Conservation (phyloP, 225 moss, liverwort and hornwort species). For the Takakia lepidozioides region DNA sequence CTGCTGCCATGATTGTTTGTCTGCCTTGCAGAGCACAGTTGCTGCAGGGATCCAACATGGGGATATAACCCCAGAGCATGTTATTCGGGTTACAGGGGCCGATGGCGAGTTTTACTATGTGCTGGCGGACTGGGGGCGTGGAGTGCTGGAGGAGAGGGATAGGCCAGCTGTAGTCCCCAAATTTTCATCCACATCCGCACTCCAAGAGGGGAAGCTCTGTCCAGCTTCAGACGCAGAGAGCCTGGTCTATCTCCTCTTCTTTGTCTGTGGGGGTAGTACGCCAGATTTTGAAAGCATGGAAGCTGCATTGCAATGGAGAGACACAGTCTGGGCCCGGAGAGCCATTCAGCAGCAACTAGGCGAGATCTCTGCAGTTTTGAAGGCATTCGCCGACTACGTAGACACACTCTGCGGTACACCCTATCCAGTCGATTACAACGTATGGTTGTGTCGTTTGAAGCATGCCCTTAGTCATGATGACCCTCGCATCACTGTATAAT, state of each 20-base stretch:
- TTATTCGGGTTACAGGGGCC: slow-evolving; percentile 83
- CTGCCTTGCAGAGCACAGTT: slow-evolving; percentile 79
- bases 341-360: slow-evolving; percentile 94
- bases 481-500: too few species aligned
- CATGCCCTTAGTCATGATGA: slow-evolving; percentile 76
- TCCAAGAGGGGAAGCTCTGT: slow-evolving; percentile 85
- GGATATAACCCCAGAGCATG: slow-evolving; percentile 95
- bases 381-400: slow-evolving; percentile 97
- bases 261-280: slow-evolving; percentile 79
- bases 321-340: slow-evolving; percentile 86
- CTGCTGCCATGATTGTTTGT: slow-evolving; percentile 87
- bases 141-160: slow-evolving; percentile 90
- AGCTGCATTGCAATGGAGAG: slow-evolving; percentile 95
- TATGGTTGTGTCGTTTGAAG: slow-evolving; percentile 84
- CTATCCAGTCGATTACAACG: slow-evolving; percentile 96
- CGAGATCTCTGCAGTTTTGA: slow-evolving; percentile 86
- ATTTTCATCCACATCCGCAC: slow-evolving; percentile 92
- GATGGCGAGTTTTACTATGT: slow-evolving; percentile 92
- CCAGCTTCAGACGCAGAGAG: slow-evolving; percentile 98
- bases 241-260: slow-evolving; percentile 86
- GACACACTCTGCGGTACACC: slow-evolving; percentile 96
- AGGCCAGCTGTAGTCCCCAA: slow-evolving; percentile 81
- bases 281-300: slow-evolving; percentile 97
- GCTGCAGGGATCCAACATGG: slow-evolving; percentile 87
- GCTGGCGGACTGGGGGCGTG: slow-evolving; percentile 92